Percentiles rank a stretch among this genome's conserved stretches.
Evolutionary conservation across 495 filamentous ascomycete species (phyloP).

Genomic region (Talaromyces stipitatus): DNA sequence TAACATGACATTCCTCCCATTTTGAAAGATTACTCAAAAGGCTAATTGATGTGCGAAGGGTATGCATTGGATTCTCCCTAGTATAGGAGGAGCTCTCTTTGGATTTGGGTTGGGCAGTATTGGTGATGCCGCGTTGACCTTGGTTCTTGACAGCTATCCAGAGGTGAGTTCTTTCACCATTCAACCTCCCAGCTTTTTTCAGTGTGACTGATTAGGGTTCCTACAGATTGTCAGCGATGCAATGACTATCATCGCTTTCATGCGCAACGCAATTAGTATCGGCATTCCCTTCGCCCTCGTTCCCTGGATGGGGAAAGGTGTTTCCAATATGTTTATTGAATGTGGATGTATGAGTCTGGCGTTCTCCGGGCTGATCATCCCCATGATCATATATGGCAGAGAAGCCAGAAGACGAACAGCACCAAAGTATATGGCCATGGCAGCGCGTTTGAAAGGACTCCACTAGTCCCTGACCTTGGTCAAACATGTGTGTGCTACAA

Average conservation of each 20-base stretch:
- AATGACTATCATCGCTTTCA: slow-evolving; percentile 26
- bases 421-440: too few species aligned
- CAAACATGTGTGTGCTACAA: too few species aligned
- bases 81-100: slow-evolving; percentile 24
- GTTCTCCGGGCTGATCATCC: slow-evolving; percentile 13
- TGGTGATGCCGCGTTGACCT: slow-evolving; percentile 23
- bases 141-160: slow-evolving; percentile 29
- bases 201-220: background rate
- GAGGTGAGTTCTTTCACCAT: slow-evolving; percentile 14
- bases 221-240: slow-evolving; percentile 28
- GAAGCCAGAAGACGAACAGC: too few species aligned
- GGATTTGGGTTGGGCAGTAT: slow-evolving; percentile 28
- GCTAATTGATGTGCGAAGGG: slow-evolving; percentile 16
- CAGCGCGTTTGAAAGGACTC: too few species aligned
- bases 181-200: background rate
- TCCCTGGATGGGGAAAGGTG: slow-evolving; percentile 23
- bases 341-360: slow-evolving; percentile 24
- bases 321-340: slow-evolving; percentile 26
- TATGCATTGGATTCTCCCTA: slow-evolving; percentile 30
- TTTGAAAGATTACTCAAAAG: background rate
- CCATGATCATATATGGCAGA: slow-evolving; percentile 25
- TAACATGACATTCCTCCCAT: background rate
- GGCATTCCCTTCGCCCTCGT: slow-evolving; percentile 27
- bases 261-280: slow-evolving; percentile 25
- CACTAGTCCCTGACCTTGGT: too few species aligned